These are phyloP conservation scores for Blastocladiella emersonii DNA, from an alignment of 371 early-diverging fungal genomes.

Conservation along the genomic window DNA sequence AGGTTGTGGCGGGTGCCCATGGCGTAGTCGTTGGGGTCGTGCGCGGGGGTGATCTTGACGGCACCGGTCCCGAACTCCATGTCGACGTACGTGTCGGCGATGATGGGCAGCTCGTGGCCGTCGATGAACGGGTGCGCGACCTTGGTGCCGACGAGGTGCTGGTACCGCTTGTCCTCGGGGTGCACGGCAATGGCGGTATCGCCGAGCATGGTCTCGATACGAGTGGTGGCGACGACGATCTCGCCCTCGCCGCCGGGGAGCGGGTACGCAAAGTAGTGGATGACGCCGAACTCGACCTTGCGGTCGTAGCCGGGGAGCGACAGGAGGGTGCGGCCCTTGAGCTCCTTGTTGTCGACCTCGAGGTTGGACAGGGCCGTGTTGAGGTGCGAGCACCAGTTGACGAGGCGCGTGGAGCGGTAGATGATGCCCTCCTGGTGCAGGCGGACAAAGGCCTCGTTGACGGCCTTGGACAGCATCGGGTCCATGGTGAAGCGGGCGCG, in stretches of 20 bases:
- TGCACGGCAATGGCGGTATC: constrained; percentile 95
- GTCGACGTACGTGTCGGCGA: constrained; percentile 86
- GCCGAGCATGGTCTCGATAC: constrained; percentile 98
- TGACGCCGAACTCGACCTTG: constrained; percentile 97
- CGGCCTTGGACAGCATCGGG: constrained; percentile 66
- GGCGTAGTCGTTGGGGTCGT: constrained; percentile 97
- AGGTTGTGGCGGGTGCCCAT: constrained; percentile 93
- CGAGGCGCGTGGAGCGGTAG: constrained; percentile 92
- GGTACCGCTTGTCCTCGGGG: constrained; percentile 68
- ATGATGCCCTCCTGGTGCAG: constrained; percentile 94
- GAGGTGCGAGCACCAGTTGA: constrained; percentile 98
- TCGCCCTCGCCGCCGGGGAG: constrained; percentile 46
- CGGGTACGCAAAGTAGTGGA: constrained; percentile 35
- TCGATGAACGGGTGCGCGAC: constrained; percentile 92
- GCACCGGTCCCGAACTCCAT: constrained; percentile 97
- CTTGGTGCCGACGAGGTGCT: constrained; percentile 81
- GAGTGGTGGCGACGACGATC: constrained; percentile 94
- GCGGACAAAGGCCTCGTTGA: constrained; percentile 88
- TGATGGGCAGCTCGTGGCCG: constrained; percentile 80
- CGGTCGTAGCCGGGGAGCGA: constrained; percentile 85
- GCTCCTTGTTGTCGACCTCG: constrained; percentile 90
- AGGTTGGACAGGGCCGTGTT: constrained; percentile 96
- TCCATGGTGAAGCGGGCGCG: constrained; percentile 96
- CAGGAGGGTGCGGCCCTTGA: constrained; percentile 72
- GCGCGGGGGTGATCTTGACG: constrained; percentile 99